A percentile compares a stretch with the other conserved stretches of the same genome.
Evolutionary conservation across 257 asterid species (phyloP).

Genomic region (Przewalskia tangutica): DNA sequence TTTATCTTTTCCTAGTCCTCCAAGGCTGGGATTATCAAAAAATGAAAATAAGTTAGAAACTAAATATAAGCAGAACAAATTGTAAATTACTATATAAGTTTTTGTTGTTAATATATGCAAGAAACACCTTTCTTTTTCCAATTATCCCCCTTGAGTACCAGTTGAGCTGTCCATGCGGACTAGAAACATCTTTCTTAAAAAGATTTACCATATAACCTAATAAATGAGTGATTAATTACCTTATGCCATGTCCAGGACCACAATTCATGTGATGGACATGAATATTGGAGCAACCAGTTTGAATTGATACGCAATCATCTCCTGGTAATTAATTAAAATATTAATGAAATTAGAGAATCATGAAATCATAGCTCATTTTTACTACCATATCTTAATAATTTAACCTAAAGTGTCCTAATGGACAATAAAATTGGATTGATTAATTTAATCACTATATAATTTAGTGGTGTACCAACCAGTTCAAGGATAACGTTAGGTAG

Average conservation of each 20-base stretch:
- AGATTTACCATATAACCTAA: neutral
- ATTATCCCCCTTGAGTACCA: too few relatives aligned
- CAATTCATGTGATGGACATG: conserved; percentile 63
- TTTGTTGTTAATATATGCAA: neutral
- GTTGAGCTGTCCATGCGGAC: too few relatives aligned
- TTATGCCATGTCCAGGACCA: conserved; percentile 93
- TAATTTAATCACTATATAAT: neutral
- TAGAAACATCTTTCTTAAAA: neutral
- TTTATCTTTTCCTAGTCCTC: conserved; percentile 67
- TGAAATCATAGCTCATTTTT: neutral
- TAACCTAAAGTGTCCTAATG: neutral
- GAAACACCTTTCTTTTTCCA: neutral
- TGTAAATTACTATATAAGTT: neutral
- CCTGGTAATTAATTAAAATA: conserved; percentile 27
- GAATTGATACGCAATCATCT: conserved; percentile 83
- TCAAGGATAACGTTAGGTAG: neutral
- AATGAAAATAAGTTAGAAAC: neutral
- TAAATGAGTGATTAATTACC: conserved; percentile 26
- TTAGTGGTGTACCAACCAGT: neutral
- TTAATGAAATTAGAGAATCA: neutral
- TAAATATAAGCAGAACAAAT: neutral
- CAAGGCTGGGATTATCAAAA: conserved; percentile 35
- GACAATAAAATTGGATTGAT: neutral
- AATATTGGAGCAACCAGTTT: conserved; percentile 68
- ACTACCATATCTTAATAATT: neutral